Conservation (phyloP, 768 basidiomycete genomes). For the Suillus cothurnatus region DNA sequence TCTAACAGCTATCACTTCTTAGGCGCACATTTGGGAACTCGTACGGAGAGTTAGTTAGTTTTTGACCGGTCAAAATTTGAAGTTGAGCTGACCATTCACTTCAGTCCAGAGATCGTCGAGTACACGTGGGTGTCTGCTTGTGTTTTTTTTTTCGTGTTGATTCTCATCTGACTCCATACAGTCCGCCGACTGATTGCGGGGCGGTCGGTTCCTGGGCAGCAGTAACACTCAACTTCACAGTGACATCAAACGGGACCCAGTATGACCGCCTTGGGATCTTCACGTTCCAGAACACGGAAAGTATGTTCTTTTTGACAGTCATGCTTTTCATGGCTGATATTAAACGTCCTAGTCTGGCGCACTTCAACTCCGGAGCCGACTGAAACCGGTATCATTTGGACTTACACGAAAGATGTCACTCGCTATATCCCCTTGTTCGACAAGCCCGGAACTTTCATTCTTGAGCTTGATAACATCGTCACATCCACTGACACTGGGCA, state of each 20-base stretch:
- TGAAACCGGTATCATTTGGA: slow-evolving; percentile 74
- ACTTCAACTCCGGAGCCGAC: slow-evolving; percentile 82
- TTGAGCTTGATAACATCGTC: slow-evolving; percentile 74
- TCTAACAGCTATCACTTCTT: slow-evolving; percentile 1
- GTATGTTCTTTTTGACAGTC: slow-evolving; percentile 37
- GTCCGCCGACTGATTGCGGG: slow-evolving; percentile 76
- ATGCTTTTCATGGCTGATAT: background rate
- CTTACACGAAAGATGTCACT: slow-evolving; percentile 74
- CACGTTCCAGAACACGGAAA: slow-evolving; percentile 78
- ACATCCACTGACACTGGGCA: slow-evolving; percentile 59
- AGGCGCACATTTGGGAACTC: slow-evolving; percentile 77
- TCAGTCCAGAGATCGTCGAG: slow-evolving; percentile 64
- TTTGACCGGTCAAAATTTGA: background rate
- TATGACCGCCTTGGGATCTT: slow-evolving; percentile 74
- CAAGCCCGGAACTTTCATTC: slow-evolving; percentile 65
- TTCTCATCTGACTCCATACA: slow-evolving; percentile 24
- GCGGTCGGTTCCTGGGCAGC: slow-evolving; percentile 72
- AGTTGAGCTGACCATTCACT: background rate
- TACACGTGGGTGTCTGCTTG: slow-evolving; percentile 47
- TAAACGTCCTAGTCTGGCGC: slow-evolving; percentile 59
- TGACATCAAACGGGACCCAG: slow-evolving; percentile 77
- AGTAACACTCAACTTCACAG: slow-evolving; percentile 75
- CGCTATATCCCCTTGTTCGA: slow-evolving; percentile 72
- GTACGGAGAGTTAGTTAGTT: slow-evolving; percentile 56
- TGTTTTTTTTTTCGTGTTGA: background rate